Base-by-base conservation (phyloP, 192 early-diverging fungal genomes). In the Backusella circina region DNA sequence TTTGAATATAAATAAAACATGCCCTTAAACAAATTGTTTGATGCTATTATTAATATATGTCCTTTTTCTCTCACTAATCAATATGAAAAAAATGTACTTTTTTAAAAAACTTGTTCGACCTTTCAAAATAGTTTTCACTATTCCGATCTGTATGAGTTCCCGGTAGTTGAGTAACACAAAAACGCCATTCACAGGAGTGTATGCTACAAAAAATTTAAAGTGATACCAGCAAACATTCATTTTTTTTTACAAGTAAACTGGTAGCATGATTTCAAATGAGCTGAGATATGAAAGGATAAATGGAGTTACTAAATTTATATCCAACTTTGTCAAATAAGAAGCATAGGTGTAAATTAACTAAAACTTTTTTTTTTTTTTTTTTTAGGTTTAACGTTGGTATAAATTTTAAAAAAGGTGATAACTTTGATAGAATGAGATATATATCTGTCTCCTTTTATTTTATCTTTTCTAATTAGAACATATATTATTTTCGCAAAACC, bases 221-320 rank as follows among this genome's bases (percentile, higher is more conserved):
- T 26, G 51, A 23, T 54, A 54, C 51, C 51, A 23, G 10, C 51
- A 54, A 21, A 8, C 21, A 26, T 10, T 23, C 21, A 23, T n/a
- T 41, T 41, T 41, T n/a, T 41, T 41, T 41, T 41, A 41, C 5
- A 39, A 41, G 39, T 41, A 15, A 54, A n/a, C 54, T 15, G 23
- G 26, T 61, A 61, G 54, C 54, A 61, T 61, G 54, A 57, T 57
- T 26, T 26, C 23, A 57, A n/a, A 10, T 26, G 23, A 57, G 21
- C 54, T 57, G 54, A 13, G 54, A 57, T 26, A 57, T 26, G 26
- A 28, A 26, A 61, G 54, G 26, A 28, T 61, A 61, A 61, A 61
- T 61, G 54, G 54, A 61, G 54, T 61, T 61, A 10, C 54, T 61
- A 61, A 61, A 26, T 61, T 61, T 28, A 61, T 61, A 61, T 61